These are phyloP conservation scores for Esteya vermicola DNA, from an alignment of 2,329 filamentous ascomycete genomes.

Conservation along the genomic window DNA sequence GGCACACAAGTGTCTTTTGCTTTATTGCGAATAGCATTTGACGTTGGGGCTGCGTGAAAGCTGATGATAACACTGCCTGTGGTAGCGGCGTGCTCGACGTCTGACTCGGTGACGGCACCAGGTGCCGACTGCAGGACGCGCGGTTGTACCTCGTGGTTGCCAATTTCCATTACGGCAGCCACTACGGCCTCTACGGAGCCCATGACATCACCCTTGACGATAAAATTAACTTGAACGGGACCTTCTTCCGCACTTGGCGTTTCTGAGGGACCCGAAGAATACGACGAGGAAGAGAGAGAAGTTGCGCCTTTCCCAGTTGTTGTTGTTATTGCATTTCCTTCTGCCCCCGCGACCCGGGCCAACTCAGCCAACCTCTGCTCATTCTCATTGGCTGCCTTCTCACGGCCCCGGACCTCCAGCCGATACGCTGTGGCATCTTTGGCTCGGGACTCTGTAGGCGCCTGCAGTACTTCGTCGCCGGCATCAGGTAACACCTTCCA, in stretches of 20 bases:
- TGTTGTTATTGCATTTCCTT: conserved; percentile 21
- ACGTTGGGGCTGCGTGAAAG: conserved; percentile 65
- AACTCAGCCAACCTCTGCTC: conserved; percentile 48
- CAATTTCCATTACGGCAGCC: conserved; percentile 61
- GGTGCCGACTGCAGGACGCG: conserved; percentile 64
- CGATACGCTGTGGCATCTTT: conserved; percentile 68
- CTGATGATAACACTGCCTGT: conserved; percentile 67
- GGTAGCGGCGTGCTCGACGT: conserved; percentile 73
- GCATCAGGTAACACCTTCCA: conserved; percentile 75
- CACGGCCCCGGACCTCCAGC: conserved; percentile 53
- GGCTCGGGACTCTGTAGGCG: conserved; percentile 62
- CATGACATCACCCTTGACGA: conserved; percentile 84
- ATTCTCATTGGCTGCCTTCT: conserved; percentile 61
- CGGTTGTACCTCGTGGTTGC: conserved; percentile 70
- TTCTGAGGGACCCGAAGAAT: too few species aligned
- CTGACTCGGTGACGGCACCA: conserved; percentile 69
- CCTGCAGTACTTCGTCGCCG: conserved; percentile 78
- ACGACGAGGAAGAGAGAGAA: too few species aligned
- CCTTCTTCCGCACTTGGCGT: conserved; percentile 10
- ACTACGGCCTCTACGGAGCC: conserved; percentile 87
- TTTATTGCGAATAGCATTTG: conserved; percentile 45
- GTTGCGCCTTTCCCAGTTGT: conserved; percentile 1
- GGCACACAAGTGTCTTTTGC: conserved; percentile 59
- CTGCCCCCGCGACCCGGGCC: conserved; percentile 25
- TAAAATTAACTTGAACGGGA: conserved; percentile 56